Conservation (phyloP, 2,329 filamentous ascomycete species). For the Xylaria sp. region DNA sequence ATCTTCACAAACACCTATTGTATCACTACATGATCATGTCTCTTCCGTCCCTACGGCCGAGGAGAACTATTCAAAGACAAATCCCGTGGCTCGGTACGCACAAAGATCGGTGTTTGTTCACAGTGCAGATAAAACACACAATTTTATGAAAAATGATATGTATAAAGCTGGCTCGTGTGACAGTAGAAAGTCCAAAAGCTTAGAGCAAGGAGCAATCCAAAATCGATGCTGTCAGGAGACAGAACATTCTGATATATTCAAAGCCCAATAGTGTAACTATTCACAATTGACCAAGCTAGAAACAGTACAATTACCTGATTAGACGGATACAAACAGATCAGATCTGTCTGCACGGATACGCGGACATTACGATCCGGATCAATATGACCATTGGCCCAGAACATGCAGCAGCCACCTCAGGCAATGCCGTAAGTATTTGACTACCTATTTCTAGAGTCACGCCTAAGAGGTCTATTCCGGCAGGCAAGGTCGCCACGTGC, state of each 20-base stretch:
- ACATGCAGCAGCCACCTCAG: constrained; percentile 19
- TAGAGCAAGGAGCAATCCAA: background rate
- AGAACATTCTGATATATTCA: background rate
- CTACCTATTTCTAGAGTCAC: constrained; percentile 15
- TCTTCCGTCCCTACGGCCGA: background rate
- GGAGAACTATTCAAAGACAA: background rate
- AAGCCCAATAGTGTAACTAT: background rate
- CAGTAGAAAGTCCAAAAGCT: background rate
- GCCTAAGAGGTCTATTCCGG: constrained; percentile 11
- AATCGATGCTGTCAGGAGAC: background rate
- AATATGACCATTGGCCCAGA: constrained; percentile 13
- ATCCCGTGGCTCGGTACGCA: background rate
- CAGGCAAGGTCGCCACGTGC: constrained; percentile 29
- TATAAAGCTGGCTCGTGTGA: background rate
- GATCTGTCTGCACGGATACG: background rate
- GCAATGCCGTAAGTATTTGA: constrained; percentile 2
- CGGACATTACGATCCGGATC: constrained; percentile 11
- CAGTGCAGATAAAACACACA: too few species aligned
- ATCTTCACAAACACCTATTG: background rate
- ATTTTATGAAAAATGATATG: background rate
- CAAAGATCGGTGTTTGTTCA: background rate
- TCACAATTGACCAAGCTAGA: background rate
- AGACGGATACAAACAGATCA: constrained; percentile 8
- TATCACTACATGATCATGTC: too few species aligned
- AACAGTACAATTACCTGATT: constrained; percentile 16